A percentile compares a stretch with the other conserved stretches of the same genome.
Evolutionary conservation across 495 filamentous ascomycete genomes (phyloP).

Genomic region (Astrothelium subdiscretum): DNA sequence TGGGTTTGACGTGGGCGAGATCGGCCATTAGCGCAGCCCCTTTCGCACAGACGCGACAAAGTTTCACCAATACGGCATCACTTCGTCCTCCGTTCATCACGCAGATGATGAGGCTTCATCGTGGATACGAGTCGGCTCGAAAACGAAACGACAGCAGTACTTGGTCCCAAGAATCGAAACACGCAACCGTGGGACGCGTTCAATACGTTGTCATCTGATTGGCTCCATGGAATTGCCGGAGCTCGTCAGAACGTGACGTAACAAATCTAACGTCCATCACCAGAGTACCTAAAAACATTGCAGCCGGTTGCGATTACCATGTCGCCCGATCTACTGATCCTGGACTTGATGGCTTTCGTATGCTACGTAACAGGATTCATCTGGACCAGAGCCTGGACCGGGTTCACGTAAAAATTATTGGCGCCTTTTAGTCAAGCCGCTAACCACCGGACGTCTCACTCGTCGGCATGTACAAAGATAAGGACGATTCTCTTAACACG

Average conservation of each 20-base stretch:
- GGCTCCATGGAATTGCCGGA: background rate
- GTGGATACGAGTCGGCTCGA: background rate
- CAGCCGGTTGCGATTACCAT: background rate
- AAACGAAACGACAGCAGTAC: background rate
- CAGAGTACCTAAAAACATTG: background rate
- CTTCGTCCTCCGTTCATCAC: too few species aligned
- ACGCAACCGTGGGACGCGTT: background rate
- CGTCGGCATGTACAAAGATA: background rate
- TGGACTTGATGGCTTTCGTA: too few species aligned
- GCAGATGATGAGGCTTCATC: too few species aligned
- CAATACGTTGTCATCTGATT: background rate
- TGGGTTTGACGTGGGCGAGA: background rate
- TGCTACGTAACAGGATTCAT: too few species aligned
- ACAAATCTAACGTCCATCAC: background rate
- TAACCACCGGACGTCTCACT: background rate
- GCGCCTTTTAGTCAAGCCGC: background rate
- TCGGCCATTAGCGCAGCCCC: background rate
- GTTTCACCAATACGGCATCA: background rate
- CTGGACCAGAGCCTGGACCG: background rate
- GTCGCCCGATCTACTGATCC: background rate
- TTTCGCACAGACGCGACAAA: background rate
- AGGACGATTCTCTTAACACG: background rate
- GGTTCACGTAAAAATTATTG: constrained; percentile 2
- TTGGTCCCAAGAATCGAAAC: background rate
- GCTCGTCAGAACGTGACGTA: background rate